phyloP scores from a whole-genome alignment of 306 rosid genomes.

The Corylus americana region DNA sequence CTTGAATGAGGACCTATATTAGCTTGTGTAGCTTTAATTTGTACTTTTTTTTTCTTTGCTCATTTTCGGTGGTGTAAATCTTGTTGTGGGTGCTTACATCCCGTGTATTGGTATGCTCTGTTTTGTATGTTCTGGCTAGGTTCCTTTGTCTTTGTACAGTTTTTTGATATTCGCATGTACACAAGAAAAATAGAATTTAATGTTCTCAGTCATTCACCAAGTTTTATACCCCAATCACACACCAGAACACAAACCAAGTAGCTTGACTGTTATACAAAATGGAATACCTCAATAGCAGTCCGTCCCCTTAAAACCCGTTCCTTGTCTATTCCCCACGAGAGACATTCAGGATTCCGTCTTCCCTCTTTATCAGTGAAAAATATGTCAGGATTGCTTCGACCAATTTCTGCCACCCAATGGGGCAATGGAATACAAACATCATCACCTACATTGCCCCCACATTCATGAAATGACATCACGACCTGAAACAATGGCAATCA shows the following conservation, averaged over 20 bases:
- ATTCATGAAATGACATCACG: constrained; percentile 94
- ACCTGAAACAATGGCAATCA: constrained; percentile 53
- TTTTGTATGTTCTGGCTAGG: background rate
- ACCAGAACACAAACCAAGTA: constrained; percentile 6
- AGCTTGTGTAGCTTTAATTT: background rate
- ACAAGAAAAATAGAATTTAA: background rate
- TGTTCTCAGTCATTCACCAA: background rate
- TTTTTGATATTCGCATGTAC: background rate
- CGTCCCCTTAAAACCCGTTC: constrained; percentile 96
- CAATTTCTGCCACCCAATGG: constrained; percentile 98
- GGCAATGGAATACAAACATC: constrained; percentile 96
- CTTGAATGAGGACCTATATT: background rate
- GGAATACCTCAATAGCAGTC: constrained; percentile 88
- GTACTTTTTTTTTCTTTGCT: background rate
- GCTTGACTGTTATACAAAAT: background rate
- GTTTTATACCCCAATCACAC: constrained; percentile 6
- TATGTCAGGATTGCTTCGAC: constrained; percentile 92
- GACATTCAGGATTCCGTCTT: constrained; percentile 96
- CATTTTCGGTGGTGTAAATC: background rate
- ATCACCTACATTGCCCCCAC: constrained; percentile 97
- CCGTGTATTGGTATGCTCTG: background rate
- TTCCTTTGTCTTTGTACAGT: background rate
- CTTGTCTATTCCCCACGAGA: constrained; percentile 96
- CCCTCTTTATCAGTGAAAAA: constrained; percentile 96
- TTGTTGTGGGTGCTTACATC: background rate